Evolutionary conservation across 495 filamentous ascomycete genomes (phyloP).

Genomic region (Xylaria venustula): DNA sequence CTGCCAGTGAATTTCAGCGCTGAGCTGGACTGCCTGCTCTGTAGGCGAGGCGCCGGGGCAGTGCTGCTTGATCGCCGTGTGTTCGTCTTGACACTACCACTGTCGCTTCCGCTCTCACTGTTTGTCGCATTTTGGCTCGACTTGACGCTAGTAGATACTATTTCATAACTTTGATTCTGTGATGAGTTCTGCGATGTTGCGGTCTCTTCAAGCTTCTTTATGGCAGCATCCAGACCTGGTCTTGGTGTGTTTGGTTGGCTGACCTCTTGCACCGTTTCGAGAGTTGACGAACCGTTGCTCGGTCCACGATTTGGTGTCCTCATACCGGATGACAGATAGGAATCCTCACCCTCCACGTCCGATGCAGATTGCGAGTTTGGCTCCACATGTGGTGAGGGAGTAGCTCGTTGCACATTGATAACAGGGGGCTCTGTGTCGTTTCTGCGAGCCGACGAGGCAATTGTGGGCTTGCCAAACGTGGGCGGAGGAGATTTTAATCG

Average conservation of each 20-base stretch:
- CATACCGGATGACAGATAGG: slow-evolving; percentile 51
- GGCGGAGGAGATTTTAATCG: slow-evolving; percentile 69
- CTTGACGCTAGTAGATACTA: slow-evolving; percentile 29
- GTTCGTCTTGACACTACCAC: slow-evolving; percentile 43
- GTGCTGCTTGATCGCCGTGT: slow-evolving; percentile 30
- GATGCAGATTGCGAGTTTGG: slow-evolving; percentile 35
- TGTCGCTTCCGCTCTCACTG: slow-evolving; percentile 64
- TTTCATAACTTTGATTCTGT: slow-evolving; percentile 34
- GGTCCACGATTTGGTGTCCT: slow-evolving; percentile 64
- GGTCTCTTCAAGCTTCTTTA: slow-evolving; percentile 51
- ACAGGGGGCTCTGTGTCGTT: slow-evolving; percentile 46
- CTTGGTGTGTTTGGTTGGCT: slow-evolving; percentile 76
- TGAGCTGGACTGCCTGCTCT: slow-evolving; percentile 44
- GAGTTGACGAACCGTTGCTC: slow-evolving; percentile 63
- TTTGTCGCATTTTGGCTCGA: slow-evolving; percentile 35
- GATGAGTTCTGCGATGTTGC: slow-evolving; percentile 39
- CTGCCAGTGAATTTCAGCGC: slow-evolving; percentile 36
- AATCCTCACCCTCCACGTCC: slow-evolving; percentile 56
- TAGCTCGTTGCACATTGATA: slow-evolving; percentile 56
- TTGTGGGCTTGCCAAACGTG: slow-evolving; percentile 41
- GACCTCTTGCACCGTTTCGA: slow-evolving; percentile 93
- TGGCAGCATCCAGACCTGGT: slow-evolving; percentile 33
- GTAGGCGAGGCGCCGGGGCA: slow-evolving; percentile 38
- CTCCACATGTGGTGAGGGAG: slow-evolving; percentile 41
- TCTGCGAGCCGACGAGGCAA: slow-evolving; percentile 42